These are phyloP conservation scores for Pestalotiopsis sp. DNA, from an alignment of 2,329 filamentous ascomycete genomes.

Conservation along the genomic window DNA sequence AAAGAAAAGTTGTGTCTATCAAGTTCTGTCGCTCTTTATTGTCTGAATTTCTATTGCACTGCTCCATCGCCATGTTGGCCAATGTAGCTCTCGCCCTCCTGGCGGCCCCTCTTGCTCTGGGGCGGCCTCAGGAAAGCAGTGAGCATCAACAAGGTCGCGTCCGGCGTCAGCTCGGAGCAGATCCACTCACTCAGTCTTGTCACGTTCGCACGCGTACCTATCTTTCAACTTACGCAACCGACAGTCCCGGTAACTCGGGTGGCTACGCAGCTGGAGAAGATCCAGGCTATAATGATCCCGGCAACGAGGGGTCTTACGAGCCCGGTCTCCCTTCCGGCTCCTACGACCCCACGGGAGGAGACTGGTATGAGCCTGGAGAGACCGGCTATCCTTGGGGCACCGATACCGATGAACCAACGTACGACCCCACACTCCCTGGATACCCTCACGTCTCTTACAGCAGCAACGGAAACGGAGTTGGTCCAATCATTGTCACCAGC, in stretches of 20 bases:
- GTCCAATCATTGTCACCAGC: background rate
- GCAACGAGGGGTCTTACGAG: background rate
- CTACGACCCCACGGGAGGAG: background rate
- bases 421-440: background rate
- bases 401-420: background rate
- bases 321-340: background rate
- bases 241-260: background rate
- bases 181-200: background rate
- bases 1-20: background rate
- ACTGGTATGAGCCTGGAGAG: background rate
- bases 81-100: background rate
- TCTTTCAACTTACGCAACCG: background rate
- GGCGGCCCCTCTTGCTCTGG: background rate
- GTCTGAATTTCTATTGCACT: background rate
- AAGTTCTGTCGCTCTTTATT: background rate
- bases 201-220: background rate
- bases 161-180: background rate
- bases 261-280: background rate
- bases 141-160: background rate
- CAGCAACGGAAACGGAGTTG: background rate
- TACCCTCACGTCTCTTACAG: background rate
- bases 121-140: background rate
- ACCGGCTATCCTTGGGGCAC: background rate
- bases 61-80: background rate
- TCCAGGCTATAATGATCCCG: background rate